Percentiles rank a stretch among this genome's conserved stretches.
Conservation (phyloP, 2,329 filamentous ascomycete genomes). For the Aureobasidium leucospermi region DNA sequence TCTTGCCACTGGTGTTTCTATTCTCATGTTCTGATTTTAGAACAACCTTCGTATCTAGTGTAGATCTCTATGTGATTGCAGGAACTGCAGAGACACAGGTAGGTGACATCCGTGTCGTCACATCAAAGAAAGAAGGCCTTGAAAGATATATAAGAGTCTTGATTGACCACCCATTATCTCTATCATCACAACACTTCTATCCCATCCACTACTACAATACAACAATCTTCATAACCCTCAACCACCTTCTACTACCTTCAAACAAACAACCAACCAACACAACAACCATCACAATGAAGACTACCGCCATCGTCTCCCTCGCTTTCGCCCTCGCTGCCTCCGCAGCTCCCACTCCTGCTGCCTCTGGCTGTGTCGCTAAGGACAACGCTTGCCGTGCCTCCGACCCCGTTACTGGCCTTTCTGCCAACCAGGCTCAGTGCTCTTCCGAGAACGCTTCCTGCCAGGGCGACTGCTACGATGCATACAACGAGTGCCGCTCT, state of each 20-base stretch:
- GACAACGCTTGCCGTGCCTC: neutral
- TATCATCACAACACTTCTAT: slow-evolving; percentile 7
- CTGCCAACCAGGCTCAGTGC: slow-evolving; percentile 6
- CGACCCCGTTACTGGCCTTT: neutral
- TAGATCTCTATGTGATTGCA: slow-evolving; percentile 5
- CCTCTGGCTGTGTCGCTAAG: neutral
- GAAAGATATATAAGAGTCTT: slow-evolving; percentile 5
- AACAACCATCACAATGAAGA: slow-evolving; percentile 12
- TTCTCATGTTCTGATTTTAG: slow-evolving; percentile 1
- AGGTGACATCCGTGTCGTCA: neutral
- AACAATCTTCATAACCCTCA: neutral
- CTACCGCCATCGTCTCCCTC: neutral
- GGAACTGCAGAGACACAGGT: neutral
- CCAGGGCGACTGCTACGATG: slow-evolving; percentile 11
- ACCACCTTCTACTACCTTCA: neutral
- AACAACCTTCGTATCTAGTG: slow-evolving; percentile 8
- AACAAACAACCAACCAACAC: neutral
- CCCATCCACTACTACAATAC: neutral
- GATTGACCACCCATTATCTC: neutral
- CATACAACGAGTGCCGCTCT: neutral
- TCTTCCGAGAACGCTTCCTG: slow-evolving; percentile 7
- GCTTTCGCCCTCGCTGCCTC: slow-evolving; percentile 11
- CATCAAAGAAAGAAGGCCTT: neutral
- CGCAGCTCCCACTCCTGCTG: neutral
- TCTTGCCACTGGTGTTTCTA: neutral